Evolutionary conservation across 2,329 filamentous ascomycete genomes (phyloP), one percentile per base, ranked within the genome.

Genomic region (Dactylellina leptospora): DNA sequence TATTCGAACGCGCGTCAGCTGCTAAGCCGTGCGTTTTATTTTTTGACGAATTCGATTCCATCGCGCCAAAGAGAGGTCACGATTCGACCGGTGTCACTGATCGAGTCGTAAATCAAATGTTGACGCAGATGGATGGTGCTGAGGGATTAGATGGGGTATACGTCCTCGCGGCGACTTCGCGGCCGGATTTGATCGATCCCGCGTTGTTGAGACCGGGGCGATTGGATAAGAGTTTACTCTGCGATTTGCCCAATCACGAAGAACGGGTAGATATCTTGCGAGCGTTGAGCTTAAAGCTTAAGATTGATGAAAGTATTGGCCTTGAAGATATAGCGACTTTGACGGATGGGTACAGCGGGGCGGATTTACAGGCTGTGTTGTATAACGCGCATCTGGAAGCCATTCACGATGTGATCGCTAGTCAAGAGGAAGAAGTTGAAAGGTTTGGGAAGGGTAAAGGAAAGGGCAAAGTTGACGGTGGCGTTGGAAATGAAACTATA

Each of bases 61-160:
- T 99, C 74, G 96, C 96, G 0, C 95, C 95, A 1, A 99, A 97
- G 81, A 87, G 95, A 81, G 95, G 95, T 0, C 95, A 99, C 78
- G 96, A 99, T 79, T 95, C 90, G 1, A 99, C 95, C 0, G 95
- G 96, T 75, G 96, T 99, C n/a, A 99, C 95, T 0, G 96, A 99
- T 80, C 88, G 96, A 36, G 96, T 99, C 0, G 95, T 99, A 76
- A 99, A 99, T 79, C 96, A 99, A 83, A 87, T 99, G 64, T 85
- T 99, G 9, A 99, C 96, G 0, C 93, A 97, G 80, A 99, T 99
- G 95, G 95, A 99, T 78, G 95, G 95, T 78, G 95, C 95, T 0
- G 96, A 99, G 80, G 96, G 95, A 0, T 82, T 99, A 3, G 92
- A 89, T 0, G 95, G 95, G 1, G 96, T 99, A 0, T 99, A 99